Percentiles rank a stretch among this genome's conserved stretches.
Conservation (phyloP, 2,329 filamentous ascomycete species). For the Ascosphaera apis region DNA sequence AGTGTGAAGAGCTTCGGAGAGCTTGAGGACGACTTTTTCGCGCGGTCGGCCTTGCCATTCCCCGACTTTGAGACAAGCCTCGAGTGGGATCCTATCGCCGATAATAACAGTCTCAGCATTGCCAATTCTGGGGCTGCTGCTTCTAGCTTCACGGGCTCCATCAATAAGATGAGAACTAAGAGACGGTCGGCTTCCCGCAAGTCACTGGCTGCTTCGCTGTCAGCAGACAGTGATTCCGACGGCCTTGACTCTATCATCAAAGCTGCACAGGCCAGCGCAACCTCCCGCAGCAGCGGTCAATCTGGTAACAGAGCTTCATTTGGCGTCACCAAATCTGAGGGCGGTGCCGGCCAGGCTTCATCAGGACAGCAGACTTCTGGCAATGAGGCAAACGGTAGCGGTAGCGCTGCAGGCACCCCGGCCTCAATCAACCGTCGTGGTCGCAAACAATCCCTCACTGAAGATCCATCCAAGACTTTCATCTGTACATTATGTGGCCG, state of each 20-base stretch:
- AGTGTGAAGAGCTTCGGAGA: constrained; percentile 55
- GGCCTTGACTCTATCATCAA: constrained; percentile 9
- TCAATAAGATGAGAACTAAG: constrained; percentile 23
- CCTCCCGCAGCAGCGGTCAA: constrained; percentile 10
- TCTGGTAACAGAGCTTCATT: too few relatives aligned
- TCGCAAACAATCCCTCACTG: constrained; percentile 93
- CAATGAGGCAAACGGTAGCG: too few relatives aligned
- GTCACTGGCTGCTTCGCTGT: constrained; percentile 12
- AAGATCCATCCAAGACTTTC: constrained; percentile 96
- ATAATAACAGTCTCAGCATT: too few relatives aligned
- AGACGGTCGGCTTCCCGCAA: constrained; percentile 16
- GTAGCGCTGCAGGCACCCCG: constrained; percentile 10
- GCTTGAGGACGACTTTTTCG: constrained; percentile 44
- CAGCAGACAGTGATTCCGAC: constrained; percentile 12
- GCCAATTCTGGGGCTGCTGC: too few relatives aligned
- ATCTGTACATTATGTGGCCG: constrained; percentile 91
- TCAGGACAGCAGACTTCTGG: too few relatives aligned
- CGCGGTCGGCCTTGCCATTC: constrained; percentile 38
- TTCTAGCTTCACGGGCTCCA: too few relatives aligned
- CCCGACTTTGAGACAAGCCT: constrained; percentile 25
- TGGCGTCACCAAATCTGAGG: too few relatives aligned
- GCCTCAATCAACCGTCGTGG: constrained; percentile 64
- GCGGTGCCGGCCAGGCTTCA: too few relatives aligned
- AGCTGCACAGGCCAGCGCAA: constrained; percentile 12
- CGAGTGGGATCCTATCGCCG: constrained; percentile 28